Percentiles rank a stretch among this genome's conserved stretches.
phyloP scores from a whole-genome alignment of 768 basidiomycete species.

The Auricularia sp. region DNA sequence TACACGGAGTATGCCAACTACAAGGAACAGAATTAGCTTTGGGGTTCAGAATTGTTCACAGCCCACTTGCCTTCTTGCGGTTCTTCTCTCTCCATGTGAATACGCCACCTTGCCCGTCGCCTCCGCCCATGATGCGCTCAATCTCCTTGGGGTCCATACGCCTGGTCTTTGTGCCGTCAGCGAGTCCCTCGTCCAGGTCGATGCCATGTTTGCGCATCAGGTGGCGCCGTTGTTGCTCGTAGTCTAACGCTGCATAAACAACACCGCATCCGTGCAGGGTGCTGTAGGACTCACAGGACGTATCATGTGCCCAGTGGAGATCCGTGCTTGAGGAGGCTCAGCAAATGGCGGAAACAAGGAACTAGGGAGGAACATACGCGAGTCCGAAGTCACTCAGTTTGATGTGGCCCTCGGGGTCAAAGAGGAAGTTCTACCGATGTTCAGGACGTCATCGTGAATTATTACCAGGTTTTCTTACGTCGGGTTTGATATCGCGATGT shows the following conservation, averaged over 20 bases:
- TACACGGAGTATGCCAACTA: slow-evolving; percentile 86
- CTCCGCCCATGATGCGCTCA: slow-evolving; percentile 75
- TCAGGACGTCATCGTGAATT: not conserved
- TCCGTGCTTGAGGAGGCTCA: slow-evolving; percentile 49
- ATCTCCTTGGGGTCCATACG: slow-evolving; percentile 75
- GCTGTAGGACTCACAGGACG: slow-evolving; percentile 49
- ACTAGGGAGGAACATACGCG: slow-evolving; percentile 49
- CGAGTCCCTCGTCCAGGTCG: slow-evolving; percentile 74
- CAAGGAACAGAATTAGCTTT: not conserved
- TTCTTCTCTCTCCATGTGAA: slow-evolving; percentile 97
- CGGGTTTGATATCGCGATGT: slow-evolving; percentile 95
- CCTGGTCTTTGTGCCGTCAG: slow-evolving; percentile 63
- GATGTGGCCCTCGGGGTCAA: slow-evolving; percentile 89
- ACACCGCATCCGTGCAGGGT: slow-evolving; percentile 9
- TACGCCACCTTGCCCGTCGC: slow-evolving; percentile 64
- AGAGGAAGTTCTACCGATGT: slow-evolving; percentile 74
- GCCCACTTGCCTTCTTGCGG: slow-evolving; percentile 58
- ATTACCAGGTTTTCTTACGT: slow-evolving; percentile 36
- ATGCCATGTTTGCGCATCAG: slow-evolving; percentile 89
- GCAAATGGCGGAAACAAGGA: slow-evolving; percentile 4
- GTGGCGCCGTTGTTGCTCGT: slow-evolving; percentile 85
- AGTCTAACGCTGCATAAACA: slow-evolving; percentile 43
- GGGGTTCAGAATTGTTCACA: not conserved
- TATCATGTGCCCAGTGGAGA: slow-evolving; percentile 96
- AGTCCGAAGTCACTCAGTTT: slow-evolving; percentile 93